Percentiles rank a stretch among this genome's conserved stretches.
Conservation (phyloP, 176 grass and related monocot species). For the Cymbopogon citratus region DNA sequence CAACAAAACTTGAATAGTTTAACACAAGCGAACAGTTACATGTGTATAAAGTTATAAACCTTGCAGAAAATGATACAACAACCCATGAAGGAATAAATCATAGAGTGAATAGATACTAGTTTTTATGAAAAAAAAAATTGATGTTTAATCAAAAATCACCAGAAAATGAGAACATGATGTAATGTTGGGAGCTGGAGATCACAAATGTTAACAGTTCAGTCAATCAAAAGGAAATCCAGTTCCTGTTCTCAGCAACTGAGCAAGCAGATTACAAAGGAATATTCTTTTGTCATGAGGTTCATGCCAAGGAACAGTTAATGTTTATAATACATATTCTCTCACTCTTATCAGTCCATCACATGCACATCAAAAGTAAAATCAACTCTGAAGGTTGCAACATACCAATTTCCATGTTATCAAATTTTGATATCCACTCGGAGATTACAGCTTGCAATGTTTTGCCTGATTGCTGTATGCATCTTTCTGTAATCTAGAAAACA, state of each 20-base stretch:
- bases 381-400: slow-evolving; percentile 44
- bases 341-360: too few species aligned
- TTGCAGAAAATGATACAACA: not conserved
- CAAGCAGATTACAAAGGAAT: too few species aligned
- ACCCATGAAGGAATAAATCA: not conserved
- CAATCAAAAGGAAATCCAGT: too few species aligned
- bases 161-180: not conserved
- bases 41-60: not conserved
- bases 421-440: slow-evolving; percentile 83
- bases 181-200: not conserved
- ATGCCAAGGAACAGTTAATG: too few species aligned
- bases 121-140: not conserved
- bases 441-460: slow-evolving; percentile 82
- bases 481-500: slow-evolving; percentile 83
- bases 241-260: too few species aligned
- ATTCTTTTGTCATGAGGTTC: too few species aligned
- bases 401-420: slow-evolving; percentile 92
- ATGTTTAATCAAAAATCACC: not conserved
- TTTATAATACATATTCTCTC: too few species aligned
- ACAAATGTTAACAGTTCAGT: not conserved
- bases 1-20: not conserved
- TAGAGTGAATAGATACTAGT: not conserved
- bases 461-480: slow-evolving; percentile 79
- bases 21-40: not conserved
- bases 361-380: not conserved